phyloP scores from a whole-genome alignment of 352 stramenopile species.

The Aphanomyces invadans region DNA sequence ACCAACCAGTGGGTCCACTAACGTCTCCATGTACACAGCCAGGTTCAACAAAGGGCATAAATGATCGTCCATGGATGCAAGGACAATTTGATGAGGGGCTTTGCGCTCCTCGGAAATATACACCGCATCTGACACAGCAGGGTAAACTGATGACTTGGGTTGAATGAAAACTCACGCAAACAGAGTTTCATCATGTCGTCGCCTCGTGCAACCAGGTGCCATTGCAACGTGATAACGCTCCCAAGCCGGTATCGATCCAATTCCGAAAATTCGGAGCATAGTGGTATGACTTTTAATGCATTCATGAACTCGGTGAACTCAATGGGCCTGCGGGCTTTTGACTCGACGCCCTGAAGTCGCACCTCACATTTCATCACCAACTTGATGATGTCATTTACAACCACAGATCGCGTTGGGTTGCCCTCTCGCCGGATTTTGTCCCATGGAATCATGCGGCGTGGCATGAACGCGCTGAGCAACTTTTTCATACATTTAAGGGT shows the following conservation, averaged over 20 bases:
- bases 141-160: not conserved
- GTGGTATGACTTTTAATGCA: not conserved
- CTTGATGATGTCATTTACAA: constrained; percentile 1
- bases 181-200: not conserved
- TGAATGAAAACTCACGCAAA: not conserved
- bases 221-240: constrained; percentile 3
- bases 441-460: not conserved
- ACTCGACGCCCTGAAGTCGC: not conserved
- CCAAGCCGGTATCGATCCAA: not conserved
- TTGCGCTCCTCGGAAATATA: not conserved
- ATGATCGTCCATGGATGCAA: not conserved
- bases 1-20: not conserved
- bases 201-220: not conserved
- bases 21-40: not conserved
- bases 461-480: not conserved
- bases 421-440: not conserved
- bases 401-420: not conserved
- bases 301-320: constrained; percentile 1
- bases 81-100: not conserved
- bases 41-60: not conserved
- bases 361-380: not conserved
- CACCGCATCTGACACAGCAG: not conserved
- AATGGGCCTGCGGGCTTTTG: not conserved
- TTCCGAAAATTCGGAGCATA: not conserved
- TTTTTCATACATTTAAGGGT: not conserved